Evolutionary conservation across 139 green algal species (phyloP), one percentile per base, ranked within the genome.

Genomic region (Micromonas commoda): DNA sequence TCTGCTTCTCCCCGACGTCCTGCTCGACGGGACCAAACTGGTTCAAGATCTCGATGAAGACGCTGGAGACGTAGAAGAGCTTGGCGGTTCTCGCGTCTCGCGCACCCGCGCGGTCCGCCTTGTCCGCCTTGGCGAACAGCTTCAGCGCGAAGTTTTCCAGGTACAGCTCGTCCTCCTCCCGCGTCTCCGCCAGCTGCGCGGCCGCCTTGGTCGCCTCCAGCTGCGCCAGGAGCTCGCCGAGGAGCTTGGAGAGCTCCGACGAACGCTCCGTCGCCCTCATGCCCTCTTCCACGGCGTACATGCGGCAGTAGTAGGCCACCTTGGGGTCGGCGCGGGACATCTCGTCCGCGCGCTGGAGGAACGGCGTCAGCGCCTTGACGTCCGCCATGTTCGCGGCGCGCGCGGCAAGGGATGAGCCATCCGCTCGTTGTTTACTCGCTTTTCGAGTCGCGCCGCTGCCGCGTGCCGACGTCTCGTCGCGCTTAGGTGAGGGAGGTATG

Each of bases 231-330:
- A 65, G 19, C 20, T 68, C 34, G 39, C 2, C 2, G 24, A 80
- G 63, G 6, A 54, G 0, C 1, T 53, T 28, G 19, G 4, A 64
- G 13, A 69, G 3, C 64, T 65, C 76, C 3, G 21, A 0, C 51
- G 3, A 54, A 6, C 37, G 1, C 3, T 64, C 37, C 23, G 65
- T 3, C 6, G 64, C 4, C 63, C 37, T 64, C 2, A 81, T 54
- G 35, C 76, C 76, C 9, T 53, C 16, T 1, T 80, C 61, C 54
- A 76, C 29, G 1, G 78, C 78, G 57, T 80, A 76, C 35, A 83
- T 45, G 16, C 78, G 53, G 52, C 78, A 83, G 33, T 83, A 79
- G 64, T 83, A 83, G 19, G 70, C 63, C 13, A 79, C 37, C 73
- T 64, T 74, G 2, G 9, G 54, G 34, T 79, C 71, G 5, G 38